Percentiles rank a stretch among this genome's conserved stretches.
These are phyloP conservation scores for Paramecium octaurelia DNA, from an alignment of 73 alveolate genomes.

Conservation along the genomic window DNA sequence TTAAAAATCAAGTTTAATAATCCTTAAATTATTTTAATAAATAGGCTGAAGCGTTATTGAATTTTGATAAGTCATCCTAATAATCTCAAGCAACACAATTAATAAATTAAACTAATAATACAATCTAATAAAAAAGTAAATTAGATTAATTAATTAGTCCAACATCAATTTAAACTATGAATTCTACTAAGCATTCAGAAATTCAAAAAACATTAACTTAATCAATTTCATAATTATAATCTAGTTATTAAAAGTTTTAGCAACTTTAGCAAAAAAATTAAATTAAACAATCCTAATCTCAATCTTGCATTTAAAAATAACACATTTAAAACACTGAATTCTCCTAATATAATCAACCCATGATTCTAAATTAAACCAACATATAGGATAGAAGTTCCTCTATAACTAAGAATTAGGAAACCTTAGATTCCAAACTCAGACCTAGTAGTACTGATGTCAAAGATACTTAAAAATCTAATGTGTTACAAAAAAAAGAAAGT, in stretches of 20 bases:
- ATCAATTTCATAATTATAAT: slow-evolving; percentile 18
- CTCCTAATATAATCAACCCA: background rate
- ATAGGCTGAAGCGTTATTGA: background rate
- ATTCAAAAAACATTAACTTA: background rate
- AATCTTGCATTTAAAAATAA: background rate
- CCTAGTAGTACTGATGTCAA: slow-evolving; percentile 3
- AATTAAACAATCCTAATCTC: slow-evolving; percentile 3
- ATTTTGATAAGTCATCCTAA: background rate
- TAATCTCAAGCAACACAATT: background rate
- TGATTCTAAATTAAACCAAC: background rate
- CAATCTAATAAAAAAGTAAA: background rate
- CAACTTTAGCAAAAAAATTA: background rate
- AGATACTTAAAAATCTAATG: background rate
- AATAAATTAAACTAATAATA: background rate
- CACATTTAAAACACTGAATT: background rate
- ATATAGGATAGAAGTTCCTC: background rate
- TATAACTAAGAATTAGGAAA: background rate
- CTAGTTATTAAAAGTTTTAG: slow-evolving; percentile 43
- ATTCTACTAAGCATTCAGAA: slow-evolving; percentile 41
- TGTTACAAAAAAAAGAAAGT: background rate
- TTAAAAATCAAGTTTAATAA: slow-evolving; percentile 35
- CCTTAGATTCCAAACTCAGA: background rate
- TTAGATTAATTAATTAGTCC: slow-evolving; percentile 49
- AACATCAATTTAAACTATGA: background rate
- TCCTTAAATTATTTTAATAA: slow-evolving; percentile 31